Evolutionary conservation across 768 basidiomycete species (phyloP), one percentile per base, ranked within the genome.

Genomic region (Suillus alpinus): DNA sequence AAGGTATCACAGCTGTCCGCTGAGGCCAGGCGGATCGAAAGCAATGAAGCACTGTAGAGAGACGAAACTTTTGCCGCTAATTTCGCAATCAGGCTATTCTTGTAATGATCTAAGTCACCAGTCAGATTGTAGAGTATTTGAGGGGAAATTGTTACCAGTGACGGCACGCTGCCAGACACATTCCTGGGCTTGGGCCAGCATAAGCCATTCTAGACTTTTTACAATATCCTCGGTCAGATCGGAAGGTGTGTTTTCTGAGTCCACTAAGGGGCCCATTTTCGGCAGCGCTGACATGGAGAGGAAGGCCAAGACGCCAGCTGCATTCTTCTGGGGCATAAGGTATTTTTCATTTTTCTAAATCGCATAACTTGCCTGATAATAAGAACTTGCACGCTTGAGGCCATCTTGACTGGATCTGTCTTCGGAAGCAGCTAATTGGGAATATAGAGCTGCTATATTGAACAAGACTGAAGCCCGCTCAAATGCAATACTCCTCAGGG

Each of bases 101-200:
- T 95, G 69, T 84, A 87, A 66, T 84, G 83, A 69, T 83, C 86
- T 86, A 66, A 40, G 20, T 37, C 56, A 37, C 58, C 12, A 7
- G 5, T 58, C 39, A 59, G 44, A 53, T 5, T 3, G 40, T 53
- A 53, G 32, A 14, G 14, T 23, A 5, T 36, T 18, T 9, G 44
- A 40, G 18, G 18, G 47, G 14, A 29, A 46, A 10, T 3, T 66
- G 70, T 66, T 66, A 93, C 94, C 91, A 61, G 92, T 75, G 69
- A 89, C 88, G 16, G 95, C 95, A 65, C 89, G 84, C 70, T 96
- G 95, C 95, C 95, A 98, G 44, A 87, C 93, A 69, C 93, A 96
- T 76, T 99, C 97, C 66, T 98, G 96, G 1, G 95, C 95, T 73
- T 98, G 94, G 0, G 94, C 94, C 5, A 95, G 81, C 85, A 94